Evolutionary conservation across 2,329 filamentous ascomycete genomes (phyloP).

Genomic region (Alternaria viburni): DNA sequence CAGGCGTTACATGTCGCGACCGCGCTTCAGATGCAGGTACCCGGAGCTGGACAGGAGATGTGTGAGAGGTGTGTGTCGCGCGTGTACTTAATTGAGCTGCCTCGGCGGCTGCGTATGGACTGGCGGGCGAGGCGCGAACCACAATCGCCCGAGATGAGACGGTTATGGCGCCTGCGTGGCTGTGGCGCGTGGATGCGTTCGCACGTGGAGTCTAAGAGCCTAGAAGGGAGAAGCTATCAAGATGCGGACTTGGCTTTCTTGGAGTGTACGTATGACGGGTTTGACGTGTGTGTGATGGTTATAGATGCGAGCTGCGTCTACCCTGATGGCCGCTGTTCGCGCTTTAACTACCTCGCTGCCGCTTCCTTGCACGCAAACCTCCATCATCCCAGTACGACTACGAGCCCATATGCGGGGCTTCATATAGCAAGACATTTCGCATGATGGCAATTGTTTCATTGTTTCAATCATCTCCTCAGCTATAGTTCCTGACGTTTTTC

Average conservation of each 20-base stretch:
- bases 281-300: not conserved
- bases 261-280: not conserved
- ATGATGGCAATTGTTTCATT: conserved; percentile 15
- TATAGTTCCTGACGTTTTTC: not conserved
- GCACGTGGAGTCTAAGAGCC: conserved; percentile 3
- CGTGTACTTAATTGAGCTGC: conserved; percentile 1
- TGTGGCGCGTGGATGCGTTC: conserved; percentile 5
- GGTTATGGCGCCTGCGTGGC: conserved; percentile 1
- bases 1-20: conserved; percentile 23
- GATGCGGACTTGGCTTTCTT: not conserved
- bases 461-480: conserved; percentile 6
- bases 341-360: not conserved
- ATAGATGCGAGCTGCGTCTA: conserved; percentile 3
- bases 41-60: conserved; percentile 17
- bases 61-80: conserved; percentile 16
- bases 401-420: not conserved
- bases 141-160: not conserved
- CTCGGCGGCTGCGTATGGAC: conserved; percentile 14
- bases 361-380: not conserved
- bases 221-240: not conserved
- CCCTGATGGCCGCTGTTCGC: not conserved
- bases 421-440: not conserved
- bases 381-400: conserved; percentile 2
- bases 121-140: not conserved
- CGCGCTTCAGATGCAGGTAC: conserved; percentile 29